Evolutionary conservation across 2,329 filamentous ascomycete genomes (phyloP), one percentile per base, ranked within the genome.

Genomic region (Huntiella bhutanensis): DNA sequence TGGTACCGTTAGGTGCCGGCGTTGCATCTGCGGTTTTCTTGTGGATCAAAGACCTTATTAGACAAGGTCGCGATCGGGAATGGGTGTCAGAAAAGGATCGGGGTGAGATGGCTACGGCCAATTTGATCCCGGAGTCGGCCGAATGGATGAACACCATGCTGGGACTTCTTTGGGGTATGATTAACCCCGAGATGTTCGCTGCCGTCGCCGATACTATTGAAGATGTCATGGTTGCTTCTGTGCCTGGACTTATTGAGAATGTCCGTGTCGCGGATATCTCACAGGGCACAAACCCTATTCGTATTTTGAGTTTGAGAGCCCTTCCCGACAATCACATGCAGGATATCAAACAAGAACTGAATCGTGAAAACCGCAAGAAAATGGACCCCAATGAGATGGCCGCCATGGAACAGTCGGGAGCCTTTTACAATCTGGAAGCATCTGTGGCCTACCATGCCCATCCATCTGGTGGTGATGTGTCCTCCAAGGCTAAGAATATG

Each of bases 151-250:
- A 98, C 59, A 87, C 83, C 0, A 74, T 91, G 43, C 62, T 96
- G 3, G 75, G 73, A 1, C 73, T 94, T 37, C 70, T 91, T 38
- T 98, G 91, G 91, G 82, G 84, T 1, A 66, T 96, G 3, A 78
- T 95, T 52, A 92, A 96, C 56, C 88, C 91, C 0, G 88, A 96
- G 38, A 92, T 96, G 82, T 91, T 98, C 60, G 68, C 75, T n/a
- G 75, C 75, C 4, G 74, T 95, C 6, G 87, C 87, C n/a, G 91
- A 96, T 58, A 95, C 83, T 1, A 57, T 66, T 1, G 59, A 71
- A 62, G 88, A 96, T 59, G 82, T 96, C 53, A 96, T 96, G 88
- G 86, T 92, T 59, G 88, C 87, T 15, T 94, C 85, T 0, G 82
- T 95, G 0, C 91, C 91, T 0, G 77, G 81, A 1, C 66, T 96